Conservation (phyloP, 176 grass and related monocot species). For the Cymbopogon citratus region DNA sequence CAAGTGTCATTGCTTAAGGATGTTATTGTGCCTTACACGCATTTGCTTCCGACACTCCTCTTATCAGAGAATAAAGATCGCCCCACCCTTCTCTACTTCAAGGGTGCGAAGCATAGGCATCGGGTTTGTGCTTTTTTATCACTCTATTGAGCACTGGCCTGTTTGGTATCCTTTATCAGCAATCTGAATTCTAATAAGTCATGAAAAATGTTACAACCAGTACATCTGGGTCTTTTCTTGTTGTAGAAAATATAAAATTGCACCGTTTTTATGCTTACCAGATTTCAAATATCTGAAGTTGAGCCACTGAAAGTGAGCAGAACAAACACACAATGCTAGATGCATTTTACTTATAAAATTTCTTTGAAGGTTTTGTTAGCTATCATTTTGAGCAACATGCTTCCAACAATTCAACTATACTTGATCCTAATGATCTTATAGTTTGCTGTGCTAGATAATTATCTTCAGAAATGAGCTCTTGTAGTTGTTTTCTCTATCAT, state of each 20-base stretch:
- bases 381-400: not conserved
- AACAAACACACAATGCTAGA: not conserved
- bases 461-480: not conserved
- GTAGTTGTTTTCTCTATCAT: not conserved
- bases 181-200: not conserved
- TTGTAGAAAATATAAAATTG: not conserved
- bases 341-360: not conserved
- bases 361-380: not conserved
- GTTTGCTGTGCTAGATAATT: not conserved
- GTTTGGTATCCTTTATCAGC: not conserved
- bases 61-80: conserved; percentile 52
- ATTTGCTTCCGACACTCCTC: conserved; percentile 66
- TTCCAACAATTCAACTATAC: not conserved
- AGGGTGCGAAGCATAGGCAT: conserved; percentile 88
- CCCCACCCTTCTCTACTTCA: conserved; percentile 77
- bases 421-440: not conserved
- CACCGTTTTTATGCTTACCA: not conserved
- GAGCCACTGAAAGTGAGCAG: not conserved
- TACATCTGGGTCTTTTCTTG: not conserved
- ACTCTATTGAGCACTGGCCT: not conserved
- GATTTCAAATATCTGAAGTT: not conserved
- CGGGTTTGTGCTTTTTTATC: conserved; percentile 55
- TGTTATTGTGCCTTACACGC: conserved; percentile 93
- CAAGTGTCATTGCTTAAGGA: conserved; percentile 95
- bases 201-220: not conserved